Base-by-base conservation (phyloP, 2,329 filamentous ascomycete genomes). In the Alternaria incomplexa region DNA sequence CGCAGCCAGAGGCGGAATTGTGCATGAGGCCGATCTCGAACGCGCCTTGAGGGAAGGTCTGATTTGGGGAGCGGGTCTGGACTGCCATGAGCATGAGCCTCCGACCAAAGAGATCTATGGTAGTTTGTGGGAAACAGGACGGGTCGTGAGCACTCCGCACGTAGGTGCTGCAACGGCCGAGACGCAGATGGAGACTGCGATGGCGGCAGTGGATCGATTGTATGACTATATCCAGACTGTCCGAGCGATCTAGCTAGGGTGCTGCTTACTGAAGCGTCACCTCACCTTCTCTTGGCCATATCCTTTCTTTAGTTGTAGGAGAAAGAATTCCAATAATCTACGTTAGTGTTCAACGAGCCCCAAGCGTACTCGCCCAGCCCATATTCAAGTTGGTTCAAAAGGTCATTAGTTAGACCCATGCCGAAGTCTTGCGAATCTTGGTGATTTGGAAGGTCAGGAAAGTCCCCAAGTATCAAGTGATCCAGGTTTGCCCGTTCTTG, bases 71-170 rank as follows among this genome's bases (percentile, higher is more conserved):
- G 83, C 82, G 3, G 84, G 82, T 20, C 79, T 82, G 2, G 84
- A 86, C 73, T 84, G 85, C n/a, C 83, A 84, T 56, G 76, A 77
- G 44, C 72, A 76, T 17, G 84, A 86, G 62, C 84, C 84, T 17
- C 81, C 80, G 9, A 81, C 78, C 0, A 77, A 75, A 32, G 72
- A 69, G 44, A 79, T 75, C 8, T 81, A 81, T 10, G 70, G 84
- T 52, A 65, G 83, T 8, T 77, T 82, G 9, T 77, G 74, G 15
- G 73, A 76, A 40, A 78, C 80, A 23, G 82, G 84, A 3, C 84
- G 85, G 58, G 68, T 87, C 56, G 77, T 85, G 2, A 73, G 84
- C 22, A 84, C 80, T 32, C 84, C 84, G n/a, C 85, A 87, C 74
- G 63, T 85, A 47, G 84, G 84, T 8, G 83, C 82, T 2, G 79